Conservation (phyloP, 2,329 filamentous ascomycete genomes). For the Alternaria triticimaculans region DNA sequence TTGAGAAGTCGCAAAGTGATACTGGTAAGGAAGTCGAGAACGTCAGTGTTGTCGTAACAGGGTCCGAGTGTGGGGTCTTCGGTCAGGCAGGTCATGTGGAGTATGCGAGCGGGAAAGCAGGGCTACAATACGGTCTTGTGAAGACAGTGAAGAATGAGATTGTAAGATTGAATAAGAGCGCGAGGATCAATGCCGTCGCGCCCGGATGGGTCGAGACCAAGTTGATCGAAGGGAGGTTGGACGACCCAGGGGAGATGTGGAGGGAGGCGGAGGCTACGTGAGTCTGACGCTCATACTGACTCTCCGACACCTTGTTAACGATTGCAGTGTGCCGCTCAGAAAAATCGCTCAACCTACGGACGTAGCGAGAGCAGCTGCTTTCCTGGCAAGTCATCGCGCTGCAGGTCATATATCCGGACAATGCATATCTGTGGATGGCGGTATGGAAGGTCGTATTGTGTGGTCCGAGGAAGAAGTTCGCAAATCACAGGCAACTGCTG, state of each 20-base stretch:
- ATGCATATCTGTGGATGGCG: conserved; percentile 59
- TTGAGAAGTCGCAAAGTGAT: conserved; percentile 49
- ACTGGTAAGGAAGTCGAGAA: conserved; percentile 54
- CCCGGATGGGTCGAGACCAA: conserved; percentile 58
- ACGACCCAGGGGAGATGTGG: conserved; percentile 59
- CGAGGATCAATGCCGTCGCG: conserved; percentile 61
- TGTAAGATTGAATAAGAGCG: conserved; percentile 57
- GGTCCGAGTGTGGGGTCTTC: conserved; percentile 60
- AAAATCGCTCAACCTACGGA: conserved; percentile 59
- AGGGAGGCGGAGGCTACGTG: conserved; percentile 58
- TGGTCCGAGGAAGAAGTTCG: conserved; percentile 55
- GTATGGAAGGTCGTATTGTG: conserved; percentile 59
- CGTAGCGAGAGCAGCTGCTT: conserved; percentile 58
- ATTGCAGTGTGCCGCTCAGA: conserved; percentile 48
- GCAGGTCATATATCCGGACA: conserved; percentile 63
- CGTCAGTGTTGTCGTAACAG: conserved; percentile 61
- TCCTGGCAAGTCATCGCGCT: conserved; percentile 59
- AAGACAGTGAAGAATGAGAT: conserved; percentile 63
- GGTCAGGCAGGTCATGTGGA: conserved; percentile 59
- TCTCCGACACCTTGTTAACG: conserved; percentile 3
- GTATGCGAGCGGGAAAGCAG: conserved; percentile 58
- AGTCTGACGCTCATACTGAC: not conserved
- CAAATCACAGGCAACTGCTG: conserved; percentile 12
- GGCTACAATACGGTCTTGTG: conserved; percentile 61
- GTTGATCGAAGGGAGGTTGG: conserved; percentile 57